Base-by-base conservation (phyloP, 2,329 filamentous ascomycete species). In the Trichophyton equinum region DNA sequence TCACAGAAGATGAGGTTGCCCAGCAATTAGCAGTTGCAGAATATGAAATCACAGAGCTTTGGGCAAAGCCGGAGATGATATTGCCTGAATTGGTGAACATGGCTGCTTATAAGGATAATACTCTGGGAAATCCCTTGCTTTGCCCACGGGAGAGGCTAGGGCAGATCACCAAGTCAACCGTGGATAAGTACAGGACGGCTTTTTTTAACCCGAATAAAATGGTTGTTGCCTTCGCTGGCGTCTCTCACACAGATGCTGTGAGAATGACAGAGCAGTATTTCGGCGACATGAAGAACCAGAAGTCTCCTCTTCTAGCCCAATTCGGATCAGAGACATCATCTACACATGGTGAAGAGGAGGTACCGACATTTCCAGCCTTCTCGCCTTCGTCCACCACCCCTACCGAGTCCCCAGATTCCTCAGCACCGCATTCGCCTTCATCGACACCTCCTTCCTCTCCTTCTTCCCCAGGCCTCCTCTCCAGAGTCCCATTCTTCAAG, bases 41-140 rank as follows among this genome's bases (percentile, higher is more conserved):
- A 59, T 99, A 97, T 72, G 94, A 99, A 76, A 94, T 99, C 72
- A 85, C 85, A 25, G 94, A 97, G 78, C 97, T 99, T 61, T 99
- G 94, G 94, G 87, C 87, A 68, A 97, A 95, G 79, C 91, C 94
- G 0, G 92, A 97, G 70, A 82, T 99, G 61, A 97, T 99, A 67
- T 78, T 99, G 63, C 94, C 94, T 0, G 94, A 99, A 76, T 77
- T 99, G 67, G 87, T 97, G 42, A 94, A 99, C 74, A 94, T 91
- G 78, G 91, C 94, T 8, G 94, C 91, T 1, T 99, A 89, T 76
- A 94, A 91, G 78, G 88, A 94, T 71, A 97, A 99, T 76, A 97
- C 94, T 0, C 80, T 99, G 11, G 94, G 94, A 42, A 95, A 97
- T 74, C 94, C 94, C 3, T 74, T 99, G 66, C 77, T 99, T 58